Conservation (phyloP, 2,329 filamentous ascomycete genomes). For the Paecilomyces sp. region DNA sequence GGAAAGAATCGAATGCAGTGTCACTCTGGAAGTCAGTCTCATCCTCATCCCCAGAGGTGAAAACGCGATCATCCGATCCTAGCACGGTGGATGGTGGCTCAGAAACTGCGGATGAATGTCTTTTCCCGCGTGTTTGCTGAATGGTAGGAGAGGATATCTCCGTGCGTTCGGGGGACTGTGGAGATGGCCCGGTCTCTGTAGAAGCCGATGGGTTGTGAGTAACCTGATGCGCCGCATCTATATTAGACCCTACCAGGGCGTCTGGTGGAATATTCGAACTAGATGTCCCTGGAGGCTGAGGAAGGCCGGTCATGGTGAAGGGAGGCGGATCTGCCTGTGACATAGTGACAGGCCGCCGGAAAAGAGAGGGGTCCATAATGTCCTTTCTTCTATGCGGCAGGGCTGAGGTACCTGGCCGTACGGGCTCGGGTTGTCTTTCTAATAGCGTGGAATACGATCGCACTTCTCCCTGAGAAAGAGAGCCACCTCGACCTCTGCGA, state of each 20-base stretch:
- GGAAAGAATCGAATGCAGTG: constrained; percentile 56
- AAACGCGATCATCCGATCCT: constrained; percentile 54
- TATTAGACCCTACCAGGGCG: not conserved
- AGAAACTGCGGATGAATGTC: constrained; percentile 50
- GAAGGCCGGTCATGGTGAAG: not conserved
- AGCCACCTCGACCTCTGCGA: constrained; percentile 12
- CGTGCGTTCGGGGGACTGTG: constrained; percentile 1
- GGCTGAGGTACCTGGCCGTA: not conserved
- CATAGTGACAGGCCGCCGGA: constrained; percentile 25
- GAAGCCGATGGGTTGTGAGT: not conserved
- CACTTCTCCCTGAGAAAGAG: constrained; percentile 6
- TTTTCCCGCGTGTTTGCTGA: constrained; percentile 36
- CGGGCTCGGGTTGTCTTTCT: constrained; percentile 10
- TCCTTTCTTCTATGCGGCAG: constrained; percentile 24
- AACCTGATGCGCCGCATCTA: not conserved
- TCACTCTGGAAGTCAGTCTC: constrained; percentile 57
- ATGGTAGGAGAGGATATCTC: constrained; percentile 15
- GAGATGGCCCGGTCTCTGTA: not conserved
- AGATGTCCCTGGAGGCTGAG: not conserved
- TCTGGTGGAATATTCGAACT: constrained; percentile 2
- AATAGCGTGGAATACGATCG: constrained; percentile 18
- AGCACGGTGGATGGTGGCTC: constrained; percentile 54
- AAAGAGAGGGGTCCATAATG: constrained; percentile 35
- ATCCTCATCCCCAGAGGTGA: constrained; percentile 54
- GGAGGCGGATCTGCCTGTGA: constrained; percentile 15